These are phyloP conservation scores for Spathaspora hagerdaliae DNA, from an alignment of 805 yeast genomes.

Conservation along the genomic window DNA sequence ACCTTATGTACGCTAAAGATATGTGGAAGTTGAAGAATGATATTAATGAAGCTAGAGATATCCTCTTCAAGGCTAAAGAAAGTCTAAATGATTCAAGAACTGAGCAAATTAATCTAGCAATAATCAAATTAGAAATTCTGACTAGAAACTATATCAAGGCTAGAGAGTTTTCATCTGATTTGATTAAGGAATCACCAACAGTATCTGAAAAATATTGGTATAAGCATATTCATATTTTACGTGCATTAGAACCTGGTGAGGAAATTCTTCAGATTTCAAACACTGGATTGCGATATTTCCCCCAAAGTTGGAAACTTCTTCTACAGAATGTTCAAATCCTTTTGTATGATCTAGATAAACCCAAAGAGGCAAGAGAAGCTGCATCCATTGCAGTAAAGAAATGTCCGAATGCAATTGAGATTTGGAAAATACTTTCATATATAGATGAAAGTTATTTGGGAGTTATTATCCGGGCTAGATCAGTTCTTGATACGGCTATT, in stretches of 20 bases:
- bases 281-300: conserved; percentile 46
- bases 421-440: conserved; percentile 56
- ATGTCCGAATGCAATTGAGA: conserved; percentile 36
- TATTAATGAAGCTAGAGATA: conserved; percentile 46
- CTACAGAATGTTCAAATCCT: conserved; percentile 62
- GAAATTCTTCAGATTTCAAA: conserved; percentile 25
- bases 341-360: conserved; percentile 22
- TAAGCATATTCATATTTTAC: conserved; percentile 39
- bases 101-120: conserved; percentile 66
- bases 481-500: conserved; percentile 66
- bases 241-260: conserved; percentile 8
- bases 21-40: conserved; percentile 50
- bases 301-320: conserved; percentile 49
- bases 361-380: conserved; percentile 42
- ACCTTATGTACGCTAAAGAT: conserved; percentile 72
- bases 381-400: conserved; percentile 46
- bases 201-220: conserved; percentile 53
- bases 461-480: conserved; percentile 57
- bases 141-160: conserved; percentile 41
- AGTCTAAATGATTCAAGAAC: conserved; percentile 31
- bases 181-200: conserved; percentile 11
- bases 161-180: conserved; percentile 19
- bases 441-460: conserved; percentile 42
- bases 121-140: conserved; percentile 59
- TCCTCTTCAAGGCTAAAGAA: conserved; percentile 47